Evolutionary conservation across 164 flowering plant genomes (phyloP).

Genomic region (Nymphaea colorata): DNA sequence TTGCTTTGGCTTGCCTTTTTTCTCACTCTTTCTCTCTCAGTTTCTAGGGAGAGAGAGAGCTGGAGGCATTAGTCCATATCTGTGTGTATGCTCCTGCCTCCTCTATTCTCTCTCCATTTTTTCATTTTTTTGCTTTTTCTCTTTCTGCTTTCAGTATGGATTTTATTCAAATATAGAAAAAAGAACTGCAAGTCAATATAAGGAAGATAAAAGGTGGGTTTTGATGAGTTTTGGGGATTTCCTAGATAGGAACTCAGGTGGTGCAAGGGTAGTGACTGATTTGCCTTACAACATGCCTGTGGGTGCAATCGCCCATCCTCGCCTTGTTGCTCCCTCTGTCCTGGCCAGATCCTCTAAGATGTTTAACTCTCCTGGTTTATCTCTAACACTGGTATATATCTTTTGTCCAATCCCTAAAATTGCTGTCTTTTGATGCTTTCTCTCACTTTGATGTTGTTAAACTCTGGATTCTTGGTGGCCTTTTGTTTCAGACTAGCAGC

Average conservation of each 20-base stretch:
- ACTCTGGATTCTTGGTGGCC: background rate
- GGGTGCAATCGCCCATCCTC: constrained; percentile 48
- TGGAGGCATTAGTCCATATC: constrained; percentile 32
- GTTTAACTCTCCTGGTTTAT: constrained; percentile 87
- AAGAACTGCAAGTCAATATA: constrained; percentile 1
- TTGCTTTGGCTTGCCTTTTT: constrained; percentile 35
- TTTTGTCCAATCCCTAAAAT: background rate
- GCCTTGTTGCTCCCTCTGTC: constrained; percentile 31
- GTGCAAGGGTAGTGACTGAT: constrained; percentile 39
- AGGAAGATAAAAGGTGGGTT: background rate
- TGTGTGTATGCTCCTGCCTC: constrained; percentile 35
- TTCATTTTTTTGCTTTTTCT: constrained; percentile 16
- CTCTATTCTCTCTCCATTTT: constrained; percentile 15
- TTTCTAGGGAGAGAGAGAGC: constrained; percentile 32
- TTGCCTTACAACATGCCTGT: constrained; percentile 51
- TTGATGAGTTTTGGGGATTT: constrained; percentile 91
- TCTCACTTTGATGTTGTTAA: background rate
- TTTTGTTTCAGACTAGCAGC: constrained; percentile 39
- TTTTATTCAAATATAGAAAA: background rate
- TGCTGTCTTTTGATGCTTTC: background rate
- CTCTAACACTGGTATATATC: constrained; percentile 70
- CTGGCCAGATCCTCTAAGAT: constrained; percentile 31
- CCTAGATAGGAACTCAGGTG: constrained; percentile 39
- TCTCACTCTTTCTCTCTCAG: constrained; percentile 61
- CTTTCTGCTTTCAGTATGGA: background rate